Base-by-base conservation (phyloP, 371 early-diverging fungal species). In the Enterocytospora artemiae region DNA sequence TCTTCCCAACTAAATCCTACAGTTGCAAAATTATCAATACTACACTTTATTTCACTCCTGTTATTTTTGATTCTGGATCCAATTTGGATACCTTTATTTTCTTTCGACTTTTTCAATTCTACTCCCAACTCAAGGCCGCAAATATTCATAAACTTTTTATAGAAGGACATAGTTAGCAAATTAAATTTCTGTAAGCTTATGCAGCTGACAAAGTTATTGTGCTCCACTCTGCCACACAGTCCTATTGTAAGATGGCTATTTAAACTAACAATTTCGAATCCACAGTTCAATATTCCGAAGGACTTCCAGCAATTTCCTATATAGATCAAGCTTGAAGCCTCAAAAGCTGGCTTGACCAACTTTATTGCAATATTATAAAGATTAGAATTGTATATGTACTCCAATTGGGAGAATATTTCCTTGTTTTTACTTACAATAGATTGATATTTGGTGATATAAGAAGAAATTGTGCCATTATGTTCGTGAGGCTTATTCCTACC, bases 141-240 rank as follows among this genome's bases (percentile, higher is more conserved):
- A 18, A 46, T 45, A 4, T 60, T 52, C 12, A 27, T 55, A 27
- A 64, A 16, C 31, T 45, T 63, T 16, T 46, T 34, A 56, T 67
- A 72, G 18, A 54, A 64, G 45, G 36, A 55, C 7, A 62, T 24
- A 12, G 49, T 59, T 2, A 72, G 25, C 1, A 57, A 37, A 45
- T 67, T 72, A 43, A 72, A 72, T 18, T 61, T 60, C 18, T 72
- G 67, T 16, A 72, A 32, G 4, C 48, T 59, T 18, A 67, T 31
- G 37, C 63, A 62, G 33, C 18, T 39, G 27, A 67, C 49, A 22
- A 46, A 48, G 27, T 50, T 46, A 9, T 33, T 33, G 20, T 22
- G 24, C 37, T 67, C 67, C 7, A 41, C 45, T 43, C 72, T 60
- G 16, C 67, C 62, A 41, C 57, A 63, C 27, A 62, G 28, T 0